phyloP scores from a whole-genome alignment of 2,329 filamentous ascomycete genomes.

The Colletotrichum scovillei region DNA sequence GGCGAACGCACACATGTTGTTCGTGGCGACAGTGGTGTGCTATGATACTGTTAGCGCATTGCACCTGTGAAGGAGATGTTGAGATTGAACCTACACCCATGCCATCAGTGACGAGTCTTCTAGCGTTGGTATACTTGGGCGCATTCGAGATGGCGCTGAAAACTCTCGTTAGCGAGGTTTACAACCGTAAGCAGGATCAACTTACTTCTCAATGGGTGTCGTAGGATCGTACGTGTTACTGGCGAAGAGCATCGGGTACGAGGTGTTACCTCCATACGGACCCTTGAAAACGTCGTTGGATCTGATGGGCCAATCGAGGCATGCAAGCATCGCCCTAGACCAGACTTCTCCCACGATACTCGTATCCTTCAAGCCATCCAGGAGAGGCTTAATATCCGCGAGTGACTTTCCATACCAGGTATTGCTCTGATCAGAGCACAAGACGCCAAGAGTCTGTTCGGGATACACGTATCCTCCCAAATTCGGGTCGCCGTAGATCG shows the following conservation, averaged over 20 bases:
- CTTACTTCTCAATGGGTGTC: conserved; percentile 16
- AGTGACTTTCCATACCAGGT: neutral
- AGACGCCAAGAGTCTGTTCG: conserved; percentile 1
- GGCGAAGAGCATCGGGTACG: neutral
- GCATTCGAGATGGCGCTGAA: neutral
- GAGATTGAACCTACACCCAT: conserved; percentile 1
- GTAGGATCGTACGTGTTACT: conserved; percentile 17
- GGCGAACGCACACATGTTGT: neutral
- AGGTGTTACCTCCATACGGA: conserved; percentile 1
- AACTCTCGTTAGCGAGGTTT: neutral
- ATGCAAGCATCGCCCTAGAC: neutral
- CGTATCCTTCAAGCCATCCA: neutral
- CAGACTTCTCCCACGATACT: conserved; percentile 12
- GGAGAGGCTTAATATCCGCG: neutral
- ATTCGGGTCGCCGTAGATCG: neutral
- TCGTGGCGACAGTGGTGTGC: neutral
- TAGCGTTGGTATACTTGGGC: neutral
- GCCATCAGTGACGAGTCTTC: neutral
- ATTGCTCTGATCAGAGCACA: conserved; percentile 9
- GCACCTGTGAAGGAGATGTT: neutral
- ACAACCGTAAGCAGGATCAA: neutral
- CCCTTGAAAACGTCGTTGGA: conserved; percentile 4
- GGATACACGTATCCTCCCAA: neutral
- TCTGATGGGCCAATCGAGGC: conserved; percentile 10
- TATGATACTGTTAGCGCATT: neutral